These are phyloP conservation scores for Penicillium corylophilum DNA, from an alignment of 2,329 filamentous ascomycete species.

Conservation along the genomic window DNA sequence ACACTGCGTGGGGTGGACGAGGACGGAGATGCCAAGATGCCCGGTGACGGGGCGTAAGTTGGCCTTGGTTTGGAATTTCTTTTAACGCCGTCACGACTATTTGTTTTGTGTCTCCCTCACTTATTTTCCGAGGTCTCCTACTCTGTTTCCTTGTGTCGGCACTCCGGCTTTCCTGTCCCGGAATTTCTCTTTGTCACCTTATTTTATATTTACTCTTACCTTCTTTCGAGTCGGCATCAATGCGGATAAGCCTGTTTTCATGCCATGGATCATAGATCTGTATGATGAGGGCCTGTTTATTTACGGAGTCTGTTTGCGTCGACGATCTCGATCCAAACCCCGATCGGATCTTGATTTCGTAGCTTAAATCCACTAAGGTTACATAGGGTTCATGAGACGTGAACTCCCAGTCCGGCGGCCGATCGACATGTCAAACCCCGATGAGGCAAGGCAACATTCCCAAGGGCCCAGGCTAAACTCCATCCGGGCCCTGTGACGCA, in stretches of 20 bases:
- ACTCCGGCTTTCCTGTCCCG: background rate
- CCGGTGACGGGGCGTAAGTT: constrained; percentile 22
- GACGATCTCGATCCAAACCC: background rate
- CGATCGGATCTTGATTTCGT: background rate
- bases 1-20: constrained; percentile 34
- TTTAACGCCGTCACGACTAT: constrained; percentile 22
- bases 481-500: constrained; percentile 28
- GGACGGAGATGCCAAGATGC: constrained; percentile 40
- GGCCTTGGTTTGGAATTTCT: background rate
- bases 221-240: background rate
- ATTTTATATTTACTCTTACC: background rate
- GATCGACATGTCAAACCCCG: constrained; percentile 25
- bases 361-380: constrained; percentile 8
- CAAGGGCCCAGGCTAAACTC: constrained; percentile 21
- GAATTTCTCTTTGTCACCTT: background rate
- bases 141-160: constrained; percentile 5
- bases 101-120: constrained; percentile 11
- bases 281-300: constrained; percentile 24
- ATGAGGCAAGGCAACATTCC: constrained; percentile 24
- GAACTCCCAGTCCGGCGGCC: background rate
- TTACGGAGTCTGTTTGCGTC: constrained; percentile 25
- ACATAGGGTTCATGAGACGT: constrained; percentile 7
- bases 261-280: constrained; percentile 9
- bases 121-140: constrained; percentile 4
- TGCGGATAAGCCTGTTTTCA: background rate